Evolutionary conservation across 176 grass and related monocot genomes (phyloP), one percentile per base, ranked within the genome.

Genomic region (Bolboschoenus planiculmis): DNA sequence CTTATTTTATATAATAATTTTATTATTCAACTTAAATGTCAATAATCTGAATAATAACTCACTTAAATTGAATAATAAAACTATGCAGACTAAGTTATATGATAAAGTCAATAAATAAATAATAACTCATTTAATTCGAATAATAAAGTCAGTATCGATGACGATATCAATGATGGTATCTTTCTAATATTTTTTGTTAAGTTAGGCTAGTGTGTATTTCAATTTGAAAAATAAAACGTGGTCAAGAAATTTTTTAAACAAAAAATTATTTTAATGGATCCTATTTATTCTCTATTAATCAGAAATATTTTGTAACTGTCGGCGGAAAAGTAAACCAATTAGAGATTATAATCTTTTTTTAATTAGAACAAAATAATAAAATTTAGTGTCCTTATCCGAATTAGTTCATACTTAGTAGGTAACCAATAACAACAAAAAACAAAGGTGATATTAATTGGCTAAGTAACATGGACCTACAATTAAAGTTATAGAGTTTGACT

Each of bases 341-440:
- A 76, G 44, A 76, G 26, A 31, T 76, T 51, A n/a, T n/a, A 48
- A 74, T 16, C 14, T 5, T 20, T 76, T 30, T 53, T 77, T 53
- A 77, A n/a, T 50, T 77, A 77, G 2, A 26, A 44, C 14, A 31
- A 26, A 51, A 51, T 26, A 73, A 46, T 46, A 53, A 76, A 10
- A 76, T 50, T 75, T 13, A 50, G 21, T 47, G 70, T 76, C 43
- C 4, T 60, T 39, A 59, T 57, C 54, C 18, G 3, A 42, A 80
- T 60, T 80, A 42, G 78, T 44, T 61, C 56, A 81, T 42, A 40
- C 51, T 16, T 61, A 26, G 78, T 61, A 29, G 78, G 78, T 40
- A 61, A 61, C 9, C 78, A 63, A 66, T 65, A 23, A 30, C 54
- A 34, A 30, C 40, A 63, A 82, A 60, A 82, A 82, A 81, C 23